Conservation (phyloP, 2,329 filamentous ascomycete species). For the Pseudocercospora fuligena region DNA sequence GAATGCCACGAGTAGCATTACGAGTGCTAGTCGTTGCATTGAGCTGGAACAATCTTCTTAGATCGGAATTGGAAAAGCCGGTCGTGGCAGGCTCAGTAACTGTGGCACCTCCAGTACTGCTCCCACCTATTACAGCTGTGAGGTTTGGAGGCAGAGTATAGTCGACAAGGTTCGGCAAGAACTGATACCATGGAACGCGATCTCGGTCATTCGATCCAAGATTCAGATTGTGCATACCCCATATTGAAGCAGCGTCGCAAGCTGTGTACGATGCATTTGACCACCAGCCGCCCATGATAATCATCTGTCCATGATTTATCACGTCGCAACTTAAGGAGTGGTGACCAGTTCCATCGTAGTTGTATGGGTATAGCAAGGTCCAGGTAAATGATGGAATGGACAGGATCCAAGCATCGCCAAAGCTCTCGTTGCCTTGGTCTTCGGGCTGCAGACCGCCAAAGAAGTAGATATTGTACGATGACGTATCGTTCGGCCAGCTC, state of each 20-base stretch:
- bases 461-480: constrained; percentile 70
- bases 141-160: constrained; percentile 58
- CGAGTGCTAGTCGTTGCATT: constrained; percentile 53
- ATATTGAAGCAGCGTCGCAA: constrained; percentile 55
- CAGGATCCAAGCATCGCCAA: constrained; percentile 67
- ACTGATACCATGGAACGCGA: constrained; percentile 54
- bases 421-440: constrained; percentile 53
- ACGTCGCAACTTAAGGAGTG: constrained; percentile 65
- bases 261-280: constrained; percentile 53
- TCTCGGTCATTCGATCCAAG: constrained; percentile 53
- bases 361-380: constrained; percentile 49
- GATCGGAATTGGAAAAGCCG: constrained; percentile 58
- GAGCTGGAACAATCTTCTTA: constrained; percentile 60
- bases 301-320: constrained; percentile 62
- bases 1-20: constrained; percentile 55
- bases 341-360: constrained; percentile 52
- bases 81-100: constrained; percentile 52
- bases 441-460: constrained; percentile 59
- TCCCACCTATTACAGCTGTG: constrained; percentile 56
- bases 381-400: constrained; percentile 67
- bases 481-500: constrained; percentile 63
- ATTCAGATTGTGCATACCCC: constrained; percentile 59
- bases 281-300: constrained; percentile 66
- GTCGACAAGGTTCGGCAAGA: constrained; percentile 50
- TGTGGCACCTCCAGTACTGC: constrained; percentile 59